phyloP scores from a whole-genome alignment of 2,329 filamentous ascomycete species.

The Sordariomycetes sp. region DNA sequence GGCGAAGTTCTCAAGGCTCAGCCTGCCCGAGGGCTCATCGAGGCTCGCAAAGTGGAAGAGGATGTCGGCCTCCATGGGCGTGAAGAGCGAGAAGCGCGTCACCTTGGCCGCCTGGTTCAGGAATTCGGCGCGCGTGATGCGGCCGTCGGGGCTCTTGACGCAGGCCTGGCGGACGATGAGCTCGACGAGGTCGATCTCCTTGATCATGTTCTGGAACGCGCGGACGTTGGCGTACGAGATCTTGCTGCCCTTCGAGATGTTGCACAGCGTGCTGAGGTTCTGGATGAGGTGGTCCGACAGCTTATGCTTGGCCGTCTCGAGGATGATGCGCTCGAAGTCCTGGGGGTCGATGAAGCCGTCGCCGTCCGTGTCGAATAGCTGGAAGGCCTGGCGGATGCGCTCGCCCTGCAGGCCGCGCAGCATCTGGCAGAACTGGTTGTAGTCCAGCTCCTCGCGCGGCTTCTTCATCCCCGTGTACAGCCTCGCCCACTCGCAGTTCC shows the following conservation, averaged over 20 bases:
- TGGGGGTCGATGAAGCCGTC: slow-evolving; percentile 94
- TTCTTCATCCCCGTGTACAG: slow-evolving; percentile 85
- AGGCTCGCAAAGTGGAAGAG: slow-evolving; percentile 96
- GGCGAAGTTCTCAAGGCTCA: slow-evolving; percentile 74
- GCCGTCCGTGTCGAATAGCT: slow-evolving; percentile 76
- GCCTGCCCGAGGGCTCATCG: slow-evolving; percentile 74
- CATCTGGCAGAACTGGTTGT: slow-evolving; percentile 97
- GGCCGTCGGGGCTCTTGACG: slow-evolving; percentile 70
- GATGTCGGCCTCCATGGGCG: slow-evolving; percentile 97
- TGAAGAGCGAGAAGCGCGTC: slow-evolving; percentile 91
- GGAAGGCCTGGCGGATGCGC: slow-evolving; percentile 89
- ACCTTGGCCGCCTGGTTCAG: slow-evolving; percentile 83
- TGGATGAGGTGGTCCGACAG: slow-evolving; percentile 89
- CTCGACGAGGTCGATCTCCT: slow-evolving; percentile 96
- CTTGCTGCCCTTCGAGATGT: slow-evolving; percentile 81
- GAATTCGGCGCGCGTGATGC: slow-evolving; percentile 90
- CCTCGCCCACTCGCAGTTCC: slow-evolving; percentile 92
- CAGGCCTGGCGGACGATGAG: slow-evolving; percentile 82
- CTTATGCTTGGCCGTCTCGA: slow-evolving; percentile 88
- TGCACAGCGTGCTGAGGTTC: slow-evolving; percentile 86
- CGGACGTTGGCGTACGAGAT: slow-evolving; percentile 96
- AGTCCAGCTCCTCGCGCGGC: slow-evolving; percentile 82
- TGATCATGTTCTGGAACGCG: slow-evolving; percentile 95
- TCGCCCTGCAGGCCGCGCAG: slow-evolving; percentile 90
- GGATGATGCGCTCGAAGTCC: slow-evolving; percentile 93